Conservation (phyloP, 768 basidiomycete species). For the Galerina marginata region DNA sequence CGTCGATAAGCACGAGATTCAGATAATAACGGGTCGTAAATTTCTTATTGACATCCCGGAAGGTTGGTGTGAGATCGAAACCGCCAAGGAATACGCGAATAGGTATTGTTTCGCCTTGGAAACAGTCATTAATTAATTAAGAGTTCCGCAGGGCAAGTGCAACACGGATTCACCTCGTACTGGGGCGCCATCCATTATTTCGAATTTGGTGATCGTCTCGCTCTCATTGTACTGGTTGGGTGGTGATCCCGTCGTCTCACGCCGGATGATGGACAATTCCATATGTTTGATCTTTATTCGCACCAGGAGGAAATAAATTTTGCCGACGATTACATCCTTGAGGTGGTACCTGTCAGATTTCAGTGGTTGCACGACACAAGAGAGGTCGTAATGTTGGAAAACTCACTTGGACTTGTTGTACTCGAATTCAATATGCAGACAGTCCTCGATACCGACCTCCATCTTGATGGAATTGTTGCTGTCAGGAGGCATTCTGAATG, state of each 20-base stretch:
- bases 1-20: constrained; percentile 96
- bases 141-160: background rate
- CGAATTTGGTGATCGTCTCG: constrained; percentile 99
- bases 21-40: constrained; percentile 97
- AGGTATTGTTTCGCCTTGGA: constrained; percentile 92
- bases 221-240: constrained; percentile 99
- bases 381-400: constrained; percentile 11
- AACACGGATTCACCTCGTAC: constrained; percentile 71
- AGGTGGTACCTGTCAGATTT: constrained; percentile 82
- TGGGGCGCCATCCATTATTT: constrained; percentile 98
- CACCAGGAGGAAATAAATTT: constrained; percentile 98
- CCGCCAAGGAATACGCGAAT: constrained; percentile 97
- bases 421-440: constrained; percentile 98
- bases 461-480: constrained; percentile 99
- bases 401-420: constrained; percentile 99
- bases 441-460: constrained; percentile 99
- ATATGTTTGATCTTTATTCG: constrained; percentile 99
- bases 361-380: background rate
- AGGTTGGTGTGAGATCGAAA: constrained; percentile 97
- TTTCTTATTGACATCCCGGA: constrained; percentile 99
- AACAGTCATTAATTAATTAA: background rate
- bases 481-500: constrained; percentile 98
- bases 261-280: constrained; percentile 97
- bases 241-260: constrained; percentile 95
- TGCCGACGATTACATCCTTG: constrained; percentile 99